Evolutionary conservation across 129 eudicot genomes (phyloP).

Genomic region (Solidago caesia): DNA sequence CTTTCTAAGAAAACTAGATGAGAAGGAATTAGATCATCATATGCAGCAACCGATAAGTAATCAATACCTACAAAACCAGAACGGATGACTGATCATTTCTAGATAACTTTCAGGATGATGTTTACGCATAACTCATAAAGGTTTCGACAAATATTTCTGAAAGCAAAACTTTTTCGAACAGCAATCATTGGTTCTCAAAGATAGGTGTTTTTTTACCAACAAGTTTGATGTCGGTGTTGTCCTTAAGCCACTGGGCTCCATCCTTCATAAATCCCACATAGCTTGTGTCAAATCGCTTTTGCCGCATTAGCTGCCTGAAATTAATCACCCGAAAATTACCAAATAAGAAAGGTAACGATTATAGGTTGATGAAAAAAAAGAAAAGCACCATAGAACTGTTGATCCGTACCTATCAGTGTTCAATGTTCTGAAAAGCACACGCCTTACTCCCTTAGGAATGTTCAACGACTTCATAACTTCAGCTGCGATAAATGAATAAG

Average conservation of each 20-base stretch:
- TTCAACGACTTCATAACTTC: constrained; percentile 55
- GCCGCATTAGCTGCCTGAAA: constrained; percentile 52
- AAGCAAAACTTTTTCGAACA: background rate
- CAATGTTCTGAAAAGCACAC: constrained; percentile 66
- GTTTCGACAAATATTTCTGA: background rate
- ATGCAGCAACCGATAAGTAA: constrained; percentile 92
- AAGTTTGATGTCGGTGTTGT: constrained; percentile 73
- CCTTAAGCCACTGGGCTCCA: constrained; percentile 69
- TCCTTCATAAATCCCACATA: constrained; percentile 62
- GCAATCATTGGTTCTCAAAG: background rate
- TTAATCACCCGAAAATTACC: background rate
- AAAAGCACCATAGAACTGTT: constrained; percentile 7
- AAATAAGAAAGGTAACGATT: background rate
- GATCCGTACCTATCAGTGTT: constrained; percentile 59
- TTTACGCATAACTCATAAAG: background rate
- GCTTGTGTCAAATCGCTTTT: constrained; percentile 50
- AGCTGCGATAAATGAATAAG: constrained; percentile 35
- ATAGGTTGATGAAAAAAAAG: background rate
- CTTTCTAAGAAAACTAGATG: constrained; percentile 79
- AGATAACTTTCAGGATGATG: background rate
- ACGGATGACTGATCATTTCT: constrained; percentile 9
- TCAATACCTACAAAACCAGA: constrained; percentile 60
- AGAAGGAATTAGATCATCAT: constrained; percentile 52
- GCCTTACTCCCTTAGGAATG: constrained; percentile 60
- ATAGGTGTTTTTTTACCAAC: constrained; percentile 39